Evolutionary conservation across 768 basidiomycete genomes (phyloP).

Genomic region (Filobasidium wieringae): DNA sequence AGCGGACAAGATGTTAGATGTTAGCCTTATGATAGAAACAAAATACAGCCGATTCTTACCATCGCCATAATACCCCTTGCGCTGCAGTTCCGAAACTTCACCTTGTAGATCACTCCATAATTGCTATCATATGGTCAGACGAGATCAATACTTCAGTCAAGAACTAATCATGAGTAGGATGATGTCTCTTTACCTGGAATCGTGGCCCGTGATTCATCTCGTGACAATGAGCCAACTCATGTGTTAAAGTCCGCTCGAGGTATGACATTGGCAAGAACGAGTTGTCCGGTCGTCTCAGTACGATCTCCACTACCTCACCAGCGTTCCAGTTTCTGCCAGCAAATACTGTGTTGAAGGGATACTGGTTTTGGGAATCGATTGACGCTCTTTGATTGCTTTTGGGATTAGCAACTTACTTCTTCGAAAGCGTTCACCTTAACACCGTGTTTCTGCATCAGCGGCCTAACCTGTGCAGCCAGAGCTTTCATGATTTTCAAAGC

Average conservation of each 20-base stretch:
- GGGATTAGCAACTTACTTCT: constrained; percentile 35
- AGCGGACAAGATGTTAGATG: background rate
- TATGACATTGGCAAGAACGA: constrained; percentile 32
- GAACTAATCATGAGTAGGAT: too few species aligned
- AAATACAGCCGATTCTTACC: constrained; percentile 16
- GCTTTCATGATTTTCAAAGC: constrained; percentile 11
- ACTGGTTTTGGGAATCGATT: background rate
- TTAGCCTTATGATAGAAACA: background rate
- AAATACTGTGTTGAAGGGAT: constrained; percentile 15
- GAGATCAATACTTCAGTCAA: constrained; percentile 13
- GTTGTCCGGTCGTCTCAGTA: constrained; percentile 24
- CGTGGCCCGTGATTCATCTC: constrained; percentile 6
- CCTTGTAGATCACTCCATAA: constrained; percentile 32
- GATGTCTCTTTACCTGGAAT: background rate
- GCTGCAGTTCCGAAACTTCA: constrained; percentile 27
- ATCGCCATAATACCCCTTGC: constrained; percentile 34
- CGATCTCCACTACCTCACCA: constrained; percentile 37
- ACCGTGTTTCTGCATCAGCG: constrained; percentile 32
- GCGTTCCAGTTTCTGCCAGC: constrained; percentile 38
- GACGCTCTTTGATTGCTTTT: too few species aligned
- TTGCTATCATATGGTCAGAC: constrained; percentile 31
- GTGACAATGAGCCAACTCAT: constrained; percentile 24
- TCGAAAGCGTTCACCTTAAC: constrained; percentile 32
- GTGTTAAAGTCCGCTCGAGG: constrained; percentile 35
- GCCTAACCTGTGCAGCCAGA: constrained; percentile 29